Evolutionary conservation across 352 stramenopile genomes (phyloP).

Genomic region (Phytopythium delawarense): DNA sequence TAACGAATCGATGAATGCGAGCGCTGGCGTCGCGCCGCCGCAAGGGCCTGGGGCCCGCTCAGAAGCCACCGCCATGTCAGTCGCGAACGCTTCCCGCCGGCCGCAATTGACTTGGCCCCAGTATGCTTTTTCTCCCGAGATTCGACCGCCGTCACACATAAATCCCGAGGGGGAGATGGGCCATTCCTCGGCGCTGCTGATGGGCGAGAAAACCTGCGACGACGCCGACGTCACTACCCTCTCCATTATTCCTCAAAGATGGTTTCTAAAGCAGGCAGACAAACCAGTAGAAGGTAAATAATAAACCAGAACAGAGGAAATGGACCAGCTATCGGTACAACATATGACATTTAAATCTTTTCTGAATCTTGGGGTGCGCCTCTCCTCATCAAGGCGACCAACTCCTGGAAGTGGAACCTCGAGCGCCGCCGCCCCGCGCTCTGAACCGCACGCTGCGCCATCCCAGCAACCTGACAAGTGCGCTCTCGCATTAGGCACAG

Average conservation of each 20-base stretch:
- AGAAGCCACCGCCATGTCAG: neutral
- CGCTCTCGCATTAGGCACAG: neutral
- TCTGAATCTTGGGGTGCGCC: constrained; percentile 1
- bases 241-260: neutral
- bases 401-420: too few relatives aligned
- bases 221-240: constrained; percentile 16
- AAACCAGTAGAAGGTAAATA: too few relatives aligned
- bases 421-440: too few relatives aligned
- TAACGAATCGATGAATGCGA: neutral
- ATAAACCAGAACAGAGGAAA: neutral
- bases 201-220: constrained; percentile 15
- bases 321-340: neutral
- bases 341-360: neutral
- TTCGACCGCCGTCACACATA: constrained; percentile 20
- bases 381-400: neutral
- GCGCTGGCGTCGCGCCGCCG: too few relatives aligned
- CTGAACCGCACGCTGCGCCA: neutral
- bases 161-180: neutral
- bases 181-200: neutral
- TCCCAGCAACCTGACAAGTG: neutral
- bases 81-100: neutral
- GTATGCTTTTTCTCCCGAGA: constrained; percentile 2
- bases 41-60: neutral
- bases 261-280: neutral
- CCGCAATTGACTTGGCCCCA: neutral